These are phyloP conservation scores for Ophiorrhiza pumila DNA, from an alignment of 257 asterid genomes.

Conservation along the genomic window DNA sequence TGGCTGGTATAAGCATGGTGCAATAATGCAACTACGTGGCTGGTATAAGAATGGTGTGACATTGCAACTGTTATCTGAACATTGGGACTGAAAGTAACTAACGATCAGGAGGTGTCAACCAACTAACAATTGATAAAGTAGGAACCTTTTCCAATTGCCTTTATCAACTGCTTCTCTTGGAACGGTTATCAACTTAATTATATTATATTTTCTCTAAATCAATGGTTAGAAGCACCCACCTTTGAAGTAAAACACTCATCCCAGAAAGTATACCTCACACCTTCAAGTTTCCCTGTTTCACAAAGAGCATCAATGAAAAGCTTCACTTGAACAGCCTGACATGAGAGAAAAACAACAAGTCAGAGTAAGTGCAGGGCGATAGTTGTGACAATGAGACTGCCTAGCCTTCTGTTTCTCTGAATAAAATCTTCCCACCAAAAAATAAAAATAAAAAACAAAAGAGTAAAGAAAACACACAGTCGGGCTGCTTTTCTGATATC, in stretches of 20 bases:
- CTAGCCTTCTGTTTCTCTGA: not conserved
- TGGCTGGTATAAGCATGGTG: not conserved
- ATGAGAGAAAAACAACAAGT: slow-evolving; percentile 5
- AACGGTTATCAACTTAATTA: not conserved
- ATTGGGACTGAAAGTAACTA: not conserved
- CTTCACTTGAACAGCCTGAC: slow-evolving; percentile 71
- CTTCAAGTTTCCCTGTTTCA: slow-evolving; percentile 64
- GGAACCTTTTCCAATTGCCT: not conserved
- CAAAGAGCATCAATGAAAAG: slow-evolving; percentile 59
- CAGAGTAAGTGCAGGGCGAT: slow-evolving; percentile 2
- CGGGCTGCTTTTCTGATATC: slow-evolving; percentile 34
- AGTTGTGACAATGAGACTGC: too few species aligned
- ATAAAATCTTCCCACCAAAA: not conserved
- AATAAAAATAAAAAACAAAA: not conserved
- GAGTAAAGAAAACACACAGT: slow-evolving; percentile 27
- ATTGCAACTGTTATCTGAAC: not conserved
- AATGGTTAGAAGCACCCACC: slow-evolving; percentile 37
- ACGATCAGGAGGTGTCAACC: not conserved
- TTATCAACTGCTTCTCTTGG: not conserved
- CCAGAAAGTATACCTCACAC: slow-evolving; percentile 72
- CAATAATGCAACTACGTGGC: not conserved
- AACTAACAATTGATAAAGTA: not conserved
- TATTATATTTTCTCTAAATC: not conserved
- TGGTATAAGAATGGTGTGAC: not conserved
- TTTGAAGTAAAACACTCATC: slow-evolving; percentile 79